Base-by-base conservation (phyloP, 495 filamentous ascomycete species). In the Neurospora terricola region DNA sequence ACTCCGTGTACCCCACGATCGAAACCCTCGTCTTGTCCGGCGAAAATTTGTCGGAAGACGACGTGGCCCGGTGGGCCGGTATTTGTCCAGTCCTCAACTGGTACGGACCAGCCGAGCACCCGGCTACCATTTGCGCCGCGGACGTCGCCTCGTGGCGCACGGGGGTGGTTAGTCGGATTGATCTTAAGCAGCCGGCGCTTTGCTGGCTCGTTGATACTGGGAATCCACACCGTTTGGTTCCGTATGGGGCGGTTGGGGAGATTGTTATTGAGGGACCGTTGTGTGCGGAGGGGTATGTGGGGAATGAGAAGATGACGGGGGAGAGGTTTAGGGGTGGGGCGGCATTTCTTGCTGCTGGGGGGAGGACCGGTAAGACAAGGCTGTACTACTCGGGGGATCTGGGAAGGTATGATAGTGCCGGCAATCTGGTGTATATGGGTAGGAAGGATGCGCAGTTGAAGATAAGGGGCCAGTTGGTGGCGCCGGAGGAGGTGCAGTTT, bases 381-480 rank as follows among this genome's bases (percentile, higher is more conserved):
- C 79, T 92, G 21, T 93, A 93, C 77, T 90, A 90, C 79, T 91
- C 90, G 0, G 90, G 90, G 2, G 90, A 92, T 75, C 76, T 91
- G 37, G 89, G 89, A 8, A 82, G 84, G 38, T 90, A 92, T 38
- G 86, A 87, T 18, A 87, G 88, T 7, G 81, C 86, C 0, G 81
- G 80, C 7, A 54, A 59, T 12, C 77, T 91, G 30, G 82, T 84
- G 37, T 91, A 89, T 78, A 79, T 91, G 27, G 88, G 88, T 3
- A 84, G 90, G n/a, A 87, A 86, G 72, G 90, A 91, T 70, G 86
- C 87, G 37, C 89, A 91, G 73, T 86, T 90, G 42, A 92, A 92
- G 77, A 81, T 92, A 12, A 86, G 88, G 16, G 90, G 90, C 4
- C 88, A 90, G 74, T 83, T 90, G 3, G 87, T 92, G 72, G 90